Conservation (phyloP, 2,329 filamentous ascomycete species). For the Penicillium capsulatum region DNA sequence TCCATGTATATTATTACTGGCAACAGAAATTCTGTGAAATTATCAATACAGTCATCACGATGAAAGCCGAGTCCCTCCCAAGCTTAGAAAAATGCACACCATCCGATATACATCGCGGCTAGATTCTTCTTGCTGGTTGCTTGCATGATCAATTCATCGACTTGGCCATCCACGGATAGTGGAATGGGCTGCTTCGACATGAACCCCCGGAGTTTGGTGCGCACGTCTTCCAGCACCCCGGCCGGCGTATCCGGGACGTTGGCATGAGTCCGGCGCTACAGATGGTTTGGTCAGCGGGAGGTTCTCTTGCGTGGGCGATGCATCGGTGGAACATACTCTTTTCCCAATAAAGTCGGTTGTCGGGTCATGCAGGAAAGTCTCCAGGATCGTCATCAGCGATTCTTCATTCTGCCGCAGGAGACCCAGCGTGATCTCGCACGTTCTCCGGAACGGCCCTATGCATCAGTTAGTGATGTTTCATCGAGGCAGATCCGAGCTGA, state of each 20-base stretch:
- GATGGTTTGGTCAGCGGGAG: neutral
- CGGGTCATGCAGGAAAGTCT: constrained; percentile 95
- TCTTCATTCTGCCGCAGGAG: constrained; percentile 89
- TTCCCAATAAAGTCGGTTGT: constrained; percentile 88
- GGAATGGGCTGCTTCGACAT: constrained; percentile 85
- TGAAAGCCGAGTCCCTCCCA: too few species aligned
- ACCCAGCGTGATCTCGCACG: constrained; percentile 79
- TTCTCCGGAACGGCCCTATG: constrained; percentile 74
- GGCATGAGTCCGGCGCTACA: constrained; percentile 48
- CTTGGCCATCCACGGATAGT: constrained; percentile 90
- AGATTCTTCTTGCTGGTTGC: constrained; percentile 77
- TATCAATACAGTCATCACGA: too few species aligned
- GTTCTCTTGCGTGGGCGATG: neutral
- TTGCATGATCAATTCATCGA: constrained; percentile 88
- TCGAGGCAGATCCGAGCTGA: neutral
- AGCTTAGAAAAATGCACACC: constrained; percentile 65
- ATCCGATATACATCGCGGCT: constrained; percentile 95
- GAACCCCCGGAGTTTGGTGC: constrained; percentile 78
- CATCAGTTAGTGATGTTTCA: constrained; percentile 4
- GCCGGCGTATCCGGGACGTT: constrained; percentile 62
- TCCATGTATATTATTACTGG: constrained; percentile 69
- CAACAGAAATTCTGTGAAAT: constrained; percentile 79
- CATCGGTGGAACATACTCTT: constrained; percentile 44
- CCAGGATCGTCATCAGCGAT: constrained; percentile 93
- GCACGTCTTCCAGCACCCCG: constrained; percentile 84